phyloP scores from a whole-genome alignment of 2,329 filamentous ascomycete genomes.

The Dissoconium aciculare region DNA sequence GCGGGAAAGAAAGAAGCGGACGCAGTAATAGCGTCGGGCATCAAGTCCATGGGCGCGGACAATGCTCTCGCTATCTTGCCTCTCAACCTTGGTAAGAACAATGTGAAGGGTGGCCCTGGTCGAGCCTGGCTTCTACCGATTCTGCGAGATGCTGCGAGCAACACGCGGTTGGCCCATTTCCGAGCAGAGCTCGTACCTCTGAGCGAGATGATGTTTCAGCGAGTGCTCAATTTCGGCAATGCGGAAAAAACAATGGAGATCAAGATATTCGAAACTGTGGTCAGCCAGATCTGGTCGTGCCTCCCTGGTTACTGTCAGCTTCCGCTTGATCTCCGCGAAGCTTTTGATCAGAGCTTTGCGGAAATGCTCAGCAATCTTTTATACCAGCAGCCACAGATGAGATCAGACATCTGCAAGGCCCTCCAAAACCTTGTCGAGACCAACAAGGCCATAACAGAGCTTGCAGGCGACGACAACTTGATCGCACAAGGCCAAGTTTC shows the following conservation, averaged over 20 bases:
- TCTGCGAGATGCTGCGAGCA: constrained; percentile 75
- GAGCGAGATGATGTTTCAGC: constrained; percentile 80
- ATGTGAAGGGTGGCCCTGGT: constrained; percentile 60
- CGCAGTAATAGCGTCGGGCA: constrained; percentile 71
- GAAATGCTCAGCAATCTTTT: constrained; percentile 82
- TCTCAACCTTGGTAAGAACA: constrained; percentile 67
- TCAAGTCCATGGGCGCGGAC: constrained; percentile 80
- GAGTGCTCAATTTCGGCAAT: constrained; percentile 65
- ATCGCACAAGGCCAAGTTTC: constrained; percentile 65
- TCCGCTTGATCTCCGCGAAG: constrained; percentile 50
- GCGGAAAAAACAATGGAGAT: constrained; percentile 86
- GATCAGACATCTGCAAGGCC: constrained; percentile 73
- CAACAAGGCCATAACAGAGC: constrained; percentile 62
- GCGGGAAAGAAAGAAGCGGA: constrained; percentile 90
- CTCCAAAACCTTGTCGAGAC: constrained; percentile 82
- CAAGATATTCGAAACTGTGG: constrained; percentile 94
- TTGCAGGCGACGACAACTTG: constrained; percentile 56
- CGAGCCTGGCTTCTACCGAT: constrained; percentile 91
- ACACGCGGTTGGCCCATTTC: constrained; percentile 78
- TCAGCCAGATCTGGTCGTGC: constrained; percentile 88
- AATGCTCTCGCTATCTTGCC: constrained; percentile 70
- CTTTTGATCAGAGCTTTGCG: constrained; percentile 78
- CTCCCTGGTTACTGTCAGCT: constrained; percentile 91
- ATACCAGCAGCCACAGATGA: constrained; percentile 78
- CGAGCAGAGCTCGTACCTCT: constrained; percentile 72